Evolutionary conservation across 495 filamentous ascomycete genomes (phyloP).

Genomic region (Podospora pseudocomata): DNA sequence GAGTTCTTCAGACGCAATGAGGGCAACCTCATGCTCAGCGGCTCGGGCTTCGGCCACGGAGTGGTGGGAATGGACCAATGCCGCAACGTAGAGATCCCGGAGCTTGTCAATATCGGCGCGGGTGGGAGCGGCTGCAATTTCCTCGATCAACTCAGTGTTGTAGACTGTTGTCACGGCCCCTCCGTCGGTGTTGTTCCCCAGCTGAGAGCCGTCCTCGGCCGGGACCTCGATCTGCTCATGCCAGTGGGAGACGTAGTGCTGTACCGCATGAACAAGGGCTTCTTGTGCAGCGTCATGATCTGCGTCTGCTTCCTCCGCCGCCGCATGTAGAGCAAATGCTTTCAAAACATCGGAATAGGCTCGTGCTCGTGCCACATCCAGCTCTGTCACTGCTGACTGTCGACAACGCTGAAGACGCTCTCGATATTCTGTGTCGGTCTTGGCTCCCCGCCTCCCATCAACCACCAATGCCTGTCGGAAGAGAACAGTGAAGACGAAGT

Average conservation of each 20-base stretch:
- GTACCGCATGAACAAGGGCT: constrained; percentile 19
- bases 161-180: constrained; percentile 31
- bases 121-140: constrained; percentile 30
- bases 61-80: constrained; percentile 25
- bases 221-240: constrained; percentile 29
- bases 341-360: constrained; percentile 29
- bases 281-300: constrained; percentile 23
- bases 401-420: constrained; percentile 21
- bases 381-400: constrained; percentile 15
- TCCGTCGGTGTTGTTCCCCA: constrained; percentile 18
- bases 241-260: constrained; percentile 32
- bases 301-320: constrained; percentile 24
- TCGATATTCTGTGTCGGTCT: constrained; percentile 23
- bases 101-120: constrained; percentile 32
- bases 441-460: constrained; percentile 1
- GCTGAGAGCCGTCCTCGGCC: constrained; percentile 10
- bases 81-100: constrained; percentile 31
- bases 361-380: constrained; percentile 25
- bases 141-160: constrained; percentile 29
- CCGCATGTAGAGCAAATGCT: constrained; percentile 26
- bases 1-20: constrained; percentile 29
- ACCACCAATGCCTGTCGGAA: constrained; percentile 29
- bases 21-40: constrained; percentile 29
- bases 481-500: constrained; percentile 30
- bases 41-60: constrained; percentile 26